Conservation (phyloP, 768 basidiomycete species). For the Hygrophorus pudorinus region DNA sequence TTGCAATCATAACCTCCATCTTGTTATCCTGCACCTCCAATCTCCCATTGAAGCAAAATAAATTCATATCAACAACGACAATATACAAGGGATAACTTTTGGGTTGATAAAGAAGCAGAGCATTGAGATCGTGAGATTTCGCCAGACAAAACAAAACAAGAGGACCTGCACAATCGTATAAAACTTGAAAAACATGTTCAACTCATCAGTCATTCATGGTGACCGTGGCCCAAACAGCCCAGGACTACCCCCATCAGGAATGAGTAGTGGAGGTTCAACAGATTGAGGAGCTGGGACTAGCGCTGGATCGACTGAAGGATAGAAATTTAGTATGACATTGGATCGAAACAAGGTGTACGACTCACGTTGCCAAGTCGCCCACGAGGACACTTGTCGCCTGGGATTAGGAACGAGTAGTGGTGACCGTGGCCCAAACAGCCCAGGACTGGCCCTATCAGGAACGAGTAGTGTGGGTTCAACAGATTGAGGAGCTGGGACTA, state of each 20-base stretch:
- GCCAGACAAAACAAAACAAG: too few relatives aligned
- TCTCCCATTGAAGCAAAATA: too few relatives aligned
- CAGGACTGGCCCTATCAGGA: conserved; percentile 48
- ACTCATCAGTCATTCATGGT: conserved; percentile 12
- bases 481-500: conserved; percentile 52
- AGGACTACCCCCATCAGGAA: conserved; percentile 47
- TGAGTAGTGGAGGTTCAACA: conserved; percentile 46
- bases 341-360: conserved; percentile 11
- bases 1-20: too few relatives aligned
- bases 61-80: too few relatives aligned
- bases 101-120: too few relatives aligned
- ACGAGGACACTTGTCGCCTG: conserved; percentile 38
- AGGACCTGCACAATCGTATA: too few relatives aligned
- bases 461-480: conserved; percentile 51
- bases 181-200: too few relatives aligned
- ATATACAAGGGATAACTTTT: too few relatives aligned
- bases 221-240: conserved; percentile 75
- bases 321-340: background rate
- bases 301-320: conserved; percentile 43
- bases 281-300: conserved; percentile 52
- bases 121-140: too few relatives aligned
- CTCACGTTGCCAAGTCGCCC: conserved; percentile 64
- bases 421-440: conserved; percentile 74
- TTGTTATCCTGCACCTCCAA: too few relatives aligned
- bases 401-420: conserved; percentile 35